Evolutionary conservation across 495 filamentous ascomycete genomes (phyloP).

Genomic region (Cetradonia linearis): DNA sequence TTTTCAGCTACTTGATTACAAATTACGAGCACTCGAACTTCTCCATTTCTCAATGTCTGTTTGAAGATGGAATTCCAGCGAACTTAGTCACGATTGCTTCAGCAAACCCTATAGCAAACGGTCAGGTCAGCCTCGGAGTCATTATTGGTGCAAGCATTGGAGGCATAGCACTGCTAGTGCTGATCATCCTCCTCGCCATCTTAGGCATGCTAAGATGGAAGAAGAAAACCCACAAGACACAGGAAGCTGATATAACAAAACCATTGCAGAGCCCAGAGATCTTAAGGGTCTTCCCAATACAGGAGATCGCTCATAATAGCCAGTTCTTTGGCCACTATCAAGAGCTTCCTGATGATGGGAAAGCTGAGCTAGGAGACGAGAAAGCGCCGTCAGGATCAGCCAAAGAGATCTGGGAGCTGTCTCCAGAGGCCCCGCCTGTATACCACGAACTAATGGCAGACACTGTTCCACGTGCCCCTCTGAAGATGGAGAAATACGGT

Average conservation of each 20-base stretch:
- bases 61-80: constrained; percentile 3
- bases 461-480: neutral
- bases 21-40: constrained; percentile 24
- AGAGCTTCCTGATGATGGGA: constrained; percentile 15
- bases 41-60: constrained; percentile 14
- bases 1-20: constrained; percentile 20
- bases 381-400: constrained; percentile 14
- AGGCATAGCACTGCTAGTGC: neutral
- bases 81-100: constrained; percentile 11
- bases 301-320: constrained; percentile 16
- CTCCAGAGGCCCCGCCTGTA: neutral
- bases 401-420: constrained; percentile 14
- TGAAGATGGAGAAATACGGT: neutral
- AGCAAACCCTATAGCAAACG: neutral
- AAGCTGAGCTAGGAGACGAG: constrained; percentile 14
- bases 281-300: neutral
- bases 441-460: constrained; percentile 8
- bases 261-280: neutral
- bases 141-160: constrained; percentile 2
- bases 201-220: constrained; percentile 2
- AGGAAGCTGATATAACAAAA: neutral
- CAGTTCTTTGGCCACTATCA: neutral
- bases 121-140: neutral
- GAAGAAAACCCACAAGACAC: neutral
- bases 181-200: neutral